Percentiles rank a stretch among this genome's conserved stretches.
phyloP scores from a whole-genome alignment of 176 grass and related monocot genomes.

The Phoenix roebelenii region DNA sequence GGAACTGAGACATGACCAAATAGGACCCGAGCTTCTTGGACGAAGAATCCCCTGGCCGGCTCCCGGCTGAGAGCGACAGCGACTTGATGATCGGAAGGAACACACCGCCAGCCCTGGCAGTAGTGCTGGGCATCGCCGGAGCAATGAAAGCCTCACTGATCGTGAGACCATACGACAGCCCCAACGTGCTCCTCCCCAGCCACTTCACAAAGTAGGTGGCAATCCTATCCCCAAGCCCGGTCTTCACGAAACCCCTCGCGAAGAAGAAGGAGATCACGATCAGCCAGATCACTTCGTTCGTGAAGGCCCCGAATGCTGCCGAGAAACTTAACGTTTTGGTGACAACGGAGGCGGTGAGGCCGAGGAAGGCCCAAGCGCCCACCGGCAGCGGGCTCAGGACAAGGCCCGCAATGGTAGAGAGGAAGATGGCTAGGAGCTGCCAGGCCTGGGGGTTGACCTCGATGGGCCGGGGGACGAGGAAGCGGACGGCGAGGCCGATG shows the following conservation, averaged over 20 bases:
- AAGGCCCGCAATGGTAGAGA: constrained; percentile 75
- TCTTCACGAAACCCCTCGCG: constrained; percentile 78
- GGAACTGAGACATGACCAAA: constrained; percentile 78
- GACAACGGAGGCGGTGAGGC: constrained; percentile 56
- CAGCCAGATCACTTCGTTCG: constrained; percentile 95
- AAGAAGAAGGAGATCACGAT: constrained; percentile 98
- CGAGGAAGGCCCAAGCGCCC: constrained; percentile 93
- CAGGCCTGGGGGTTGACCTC: constrained; percentile 67
- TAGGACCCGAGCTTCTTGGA: constrained; percentile 71
- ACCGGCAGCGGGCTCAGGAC: constrained; percentile 77
- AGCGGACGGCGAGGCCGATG: constrained; percentile 59
- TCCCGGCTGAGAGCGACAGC: constrained; percentile 49
- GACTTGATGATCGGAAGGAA: constrained; percentile 80
- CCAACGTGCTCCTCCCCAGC: constrained; percentile 71
- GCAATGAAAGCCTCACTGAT: constrained; percentile 82
- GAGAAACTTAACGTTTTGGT: constrained; percentile 76
- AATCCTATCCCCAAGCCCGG: constrained; percentile 71
- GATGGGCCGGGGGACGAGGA: constrained; percentile 47
- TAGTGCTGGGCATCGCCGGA: constrained; percentile 88
- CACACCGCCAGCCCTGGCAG: constrained; percentile 74
- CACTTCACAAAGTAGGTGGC: constrained; percentile 91
- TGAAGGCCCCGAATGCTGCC: constrained; percentile 79
- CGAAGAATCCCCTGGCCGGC: constrained; percentile 50
- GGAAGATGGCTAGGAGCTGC: constrained; percentile 90
- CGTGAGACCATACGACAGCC: constrained; percentile 75